These are phyloP conservation scores for Microbotryum scabiosae DNA, from an alignment of 1,284 basidiomycete species.

Conservation along the genomic window DNA sequence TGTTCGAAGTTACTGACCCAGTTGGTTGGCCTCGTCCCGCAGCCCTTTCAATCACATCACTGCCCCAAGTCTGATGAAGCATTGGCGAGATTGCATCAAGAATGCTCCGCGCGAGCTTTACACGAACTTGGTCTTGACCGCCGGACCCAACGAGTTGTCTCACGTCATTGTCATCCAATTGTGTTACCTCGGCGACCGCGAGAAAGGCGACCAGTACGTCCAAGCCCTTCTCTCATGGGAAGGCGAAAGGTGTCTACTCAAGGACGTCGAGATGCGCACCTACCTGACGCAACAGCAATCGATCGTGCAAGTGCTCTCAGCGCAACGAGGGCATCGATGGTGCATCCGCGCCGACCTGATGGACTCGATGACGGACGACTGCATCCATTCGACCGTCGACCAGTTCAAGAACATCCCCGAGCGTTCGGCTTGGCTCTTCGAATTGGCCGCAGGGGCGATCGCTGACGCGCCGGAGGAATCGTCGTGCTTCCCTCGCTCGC, in stretches of 20 bases:
- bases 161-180: constrained; percentile 63
- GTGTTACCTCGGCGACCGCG: constrained; percentile 64
- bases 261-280: constrained; percentile 79
- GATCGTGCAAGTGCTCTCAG: constrained; percentile 75
- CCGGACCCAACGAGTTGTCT: constrained; percentile 52
- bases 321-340: constrained; percentile 67
- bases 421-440: constrained; percentile 75
- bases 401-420: constrained; percentile 71
- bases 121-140: constrained; percentile 78
- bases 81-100: constrained; percentile 87
- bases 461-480: constrained; percentile 55
- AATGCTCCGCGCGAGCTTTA: constrained; percentile 75
- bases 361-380: constrained; percentile 68
- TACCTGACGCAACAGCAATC: constrained; percentile 83
- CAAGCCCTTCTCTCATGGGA: constrained; percentile 78
- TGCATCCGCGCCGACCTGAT: constrained; percentile 55
- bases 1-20: not conserved
- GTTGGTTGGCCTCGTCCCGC: not conserved
- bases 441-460: constrained; percentile 74
- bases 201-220: constrained; percentile 67
- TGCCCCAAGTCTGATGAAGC: constrained; percentile 73
- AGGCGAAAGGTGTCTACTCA: constrained; percentile 59
- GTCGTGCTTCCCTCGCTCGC: constrained; percentile 60
- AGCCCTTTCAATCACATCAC: constrained; percentile 76
- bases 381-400: constrained; percentile 70